Conservation (phyloP, 352 stramenopile genomes). For the Pythium dissimile region DNA sequence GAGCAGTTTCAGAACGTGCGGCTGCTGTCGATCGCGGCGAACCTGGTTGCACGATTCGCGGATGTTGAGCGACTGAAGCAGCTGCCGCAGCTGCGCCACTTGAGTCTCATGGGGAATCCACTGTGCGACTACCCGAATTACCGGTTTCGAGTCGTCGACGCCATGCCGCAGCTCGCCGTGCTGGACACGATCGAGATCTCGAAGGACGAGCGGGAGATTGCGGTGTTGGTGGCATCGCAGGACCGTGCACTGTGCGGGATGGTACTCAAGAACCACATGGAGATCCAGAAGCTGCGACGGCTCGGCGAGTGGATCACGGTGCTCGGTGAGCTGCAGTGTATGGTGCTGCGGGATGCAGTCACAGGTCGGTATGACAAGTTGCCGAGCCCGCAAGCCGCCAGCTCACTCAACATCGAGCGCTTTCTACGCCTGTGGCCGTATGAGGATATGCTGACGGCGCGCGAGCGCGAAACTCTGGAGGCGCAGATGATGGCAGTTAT, state of each 20-base stretch:
- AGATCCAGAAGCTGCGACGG: slow-evolving; percentile 66
- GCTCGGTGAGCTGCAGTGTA: slow-evolving; percentile 55
- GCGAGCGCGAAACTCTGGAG: slow-evolving; percentile 38
- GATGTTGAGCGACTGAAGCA: slow-evolving; percentile 36
- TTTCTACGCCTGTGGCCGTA: slow-evolving; percentile 50
- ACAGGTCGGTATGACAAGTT: slow-evolving; percentile 50
- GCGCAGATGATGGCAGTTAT: slow-evolving; percentile 69
- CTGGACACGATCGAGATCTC: slow-evolving; percentile 62
- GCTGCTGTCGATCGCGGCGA: slow-evolving; percentile 63
- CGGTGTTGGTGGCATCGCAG: slow-evolving; percentile 44
- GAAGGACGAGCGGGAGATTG: slow-evolving; percentile 49
- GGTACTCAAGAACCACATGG: slow-evolving; percentile 62
- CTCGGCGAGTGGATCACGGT: slow-evolving; percentile 44
- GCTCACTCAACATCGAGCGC: slow-evolving; percentile 33
- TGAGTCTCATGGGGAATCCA: slow-evolving; percentile 75
- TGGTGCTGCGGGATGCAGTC: slow-evolving; percentile 36
- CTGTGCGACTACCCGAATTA: slow-evolving; percentile 76
- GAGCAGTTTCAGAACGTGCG: slow-evolving; percentile 61
- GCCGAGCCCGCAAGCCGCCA: slow-evolving; percentile 35
- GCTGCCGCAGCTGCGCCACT: slow-evolving; percentile 46
- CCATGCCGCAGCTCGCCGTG: slow-evolving; percentile 40
- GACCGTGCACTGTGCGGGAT: slow-evolving; percentile 47
- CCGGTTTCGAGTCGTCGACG: slow-evolving; percentile 48
- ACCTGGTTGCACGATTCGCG: slow-evolving; percentile 40
- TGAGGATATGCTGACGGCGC: slow-evolving; percentile 30